These are phyloP conservation scores for Fusarium coicis DNA, from an alignment of 2,329 filamentous ascomycete species.

Conservation along the genomic window DNA sequence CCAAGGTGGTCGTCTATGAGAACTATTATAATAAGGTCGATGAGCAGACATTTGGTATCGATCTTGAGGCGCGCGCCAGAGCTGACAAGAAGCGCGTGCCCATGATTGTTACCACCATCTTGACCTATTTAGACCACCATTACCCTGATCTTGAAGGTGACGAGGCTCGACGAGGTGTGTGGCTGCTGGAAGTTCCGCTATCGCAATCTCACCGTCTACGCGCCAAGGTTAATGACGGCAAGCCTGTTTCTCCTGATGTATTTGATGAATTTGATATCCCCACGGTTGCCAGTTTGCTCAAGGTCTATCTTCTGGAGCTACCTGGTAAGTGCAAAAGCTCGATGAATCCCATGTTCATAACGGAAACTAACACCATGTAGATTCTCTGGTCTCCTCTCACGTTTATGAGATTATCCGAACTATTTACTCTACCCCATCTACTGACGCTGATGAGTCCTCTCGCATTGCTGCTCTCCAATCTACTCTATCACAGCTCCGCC, in stretches of 20 bases:
- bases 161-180: conserved; percentile 89
- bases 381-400: conserved; percentile 97
- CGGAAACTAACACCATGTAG: conserved; percentile 58
- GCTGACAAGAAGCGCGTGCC: conserved; percentile 97
- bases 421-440: conserved; percentile 86
- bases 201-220: conserved; percentile 86
- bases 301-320: conserved; percentile 93
- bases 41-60: conserved; percentile 97
- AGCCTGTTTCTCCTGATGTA: conserved; percentile 77
- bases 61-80: conserved; percentile 92
- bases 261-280: conserved; percentile 93
- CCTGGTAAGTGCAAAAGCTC: conserved; percentile 71
- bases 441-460: conserved; percentile 79
- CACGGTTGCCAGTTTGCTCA: conserved; percentile 90
- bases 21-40: conserved; percentile 99
- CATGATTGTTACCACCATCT: conserved; percentile 87
- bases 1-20: conserved; percentile 92
- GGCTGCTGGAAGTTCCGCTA: conserved; percentile 92
- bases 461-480: conserved; percentile 93
- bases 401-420: conserved; percentile 99
- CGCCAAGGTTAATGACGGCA: conserved; percentile 86
- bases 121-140: conserved; percentile 95
- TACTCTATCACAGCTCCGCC: conserved; percentile 90
- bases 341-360: not conserved
- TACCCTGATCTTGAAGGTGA: conserved; percentile 98